Evolutionary conservation across 2,329 filamentous ascomycete species (phyloP).

Genomic region (Pestalotiopsis sp.): DNA sequence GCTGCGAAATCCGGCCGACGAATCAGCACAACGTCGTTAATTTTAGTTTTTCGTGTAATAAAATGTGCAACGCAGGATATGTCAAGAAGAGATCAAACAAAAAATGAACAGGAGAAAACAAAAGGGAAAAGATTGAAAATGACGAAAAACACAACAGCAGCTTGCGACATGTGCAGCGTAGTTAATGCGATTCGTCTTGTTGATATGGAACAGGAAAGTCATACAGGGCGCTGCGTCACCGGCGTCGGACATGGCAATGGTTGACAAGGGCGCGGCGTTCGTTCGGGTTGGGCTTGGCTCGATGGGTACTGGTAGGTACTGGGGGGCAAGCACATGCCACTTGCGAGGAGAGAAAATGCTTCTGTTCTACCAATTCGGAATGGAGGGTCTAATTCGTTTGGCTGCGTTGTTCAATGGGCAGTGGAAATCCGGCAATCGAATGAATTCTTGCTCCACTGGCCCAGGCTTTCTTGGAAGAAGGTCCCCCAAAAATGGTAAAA

Average conservation of each 20-base stretch:
- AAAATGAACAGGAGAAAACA: neutral
- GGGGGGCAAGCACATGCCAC: too few species aligned
- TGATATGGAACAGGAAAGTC: conserved; percentile 18
- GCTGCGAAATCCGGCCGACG: conserved; percentile 28
- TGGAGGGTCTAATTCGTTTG: too few species aligned
- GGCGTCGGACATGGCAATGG: conserved; percentile 24
- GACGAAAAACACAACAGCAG: neutral
- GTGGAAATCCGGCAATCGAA: too few species aligned
- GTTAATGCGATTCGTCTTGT: neutral
- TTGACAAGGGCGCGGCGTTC: too few species aligned
- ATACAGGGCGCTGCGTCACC: conserved; percentile 30
- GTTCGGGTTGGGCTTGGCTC: neutral
- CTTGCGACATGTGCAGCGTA: neutral
- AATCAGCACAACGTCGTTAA: neutral
- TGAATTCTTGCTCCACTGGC: neutral
- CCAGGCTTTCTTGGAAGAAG: neutral
- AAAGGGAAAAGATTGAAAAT: neutral
- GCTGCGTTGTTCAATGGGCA: neutral
- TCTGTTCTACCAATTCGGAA: too few species aligned
- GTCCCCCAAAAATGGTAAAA: neutral
- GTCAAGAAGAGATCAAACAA: neutral
- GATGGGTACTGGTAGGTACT: neutral
- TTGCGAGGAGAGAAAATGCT: too few species aligned
- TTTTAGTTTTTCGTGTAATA: neutral
- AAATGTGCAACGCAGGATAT: neutral